Evolutionary conservation across 2,329 filamentous ascomycete species (phyloP).

Genomic region (Allantophomopsis cytisporea): DNA sequence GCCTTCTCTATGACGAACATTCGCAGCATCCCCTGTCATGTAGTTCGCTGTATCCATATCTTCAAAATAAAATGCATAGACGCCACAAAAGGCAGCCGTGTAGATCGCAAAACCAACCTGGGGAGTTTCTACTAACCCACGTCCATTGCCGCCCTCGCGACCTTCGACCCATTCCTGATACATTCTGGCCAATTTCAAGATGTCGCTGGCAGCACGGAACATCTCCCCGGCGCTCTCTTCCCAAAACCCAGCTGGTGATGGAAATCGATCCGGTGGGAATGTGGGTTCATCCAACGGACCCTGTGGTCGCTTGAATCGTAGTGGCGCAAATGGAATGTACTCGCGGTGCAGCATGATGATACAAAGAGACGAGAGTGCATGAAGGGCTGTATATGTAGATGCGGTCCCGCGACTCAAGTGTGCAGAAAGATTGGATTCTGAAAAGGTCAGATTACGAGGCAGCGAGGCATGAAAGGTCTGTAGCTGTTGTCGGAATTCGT

Average conservation of each 20-base stretch:
- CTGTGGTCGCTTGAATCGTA: slow-evolving; percentile 31
- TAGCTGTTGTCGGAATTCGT: slow-evolving; percentile 34
- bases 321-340: slow-evolving; percentile 52
- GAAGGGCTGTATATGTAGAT: slow-evolving; percentile 51
- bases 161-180: slow-evolving; percentile 32
- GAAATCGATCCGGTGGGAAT: slow-evolving; percentile 31
- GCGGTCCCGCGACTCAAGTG: slow-evolving; percentile 51
- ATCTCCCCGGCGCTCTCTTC: slow-evolving; percentile 44
- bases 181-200: slow-evolving; percentile 49
- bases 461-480: slow-evolving; percentile 37
- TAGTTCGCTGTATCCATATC: slow-evolving; percentile 49
- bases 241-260: slow-evolving; percentile 44
- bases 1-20: slow-evolving; percentile 1
- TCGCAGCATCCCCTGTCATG: slow-evolving; percentile 23
- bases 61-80: slow-evolving; percentile 55
- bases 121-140: slow-evolving; percentile 42
- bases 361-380: slow-evolving; percentile 51
- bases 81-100: slow-evolving; percentile 49
- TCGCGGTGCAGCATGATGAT: slow-evolving; percentile 56
- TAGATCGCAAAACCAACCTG: slow-evolving; percentile 55
- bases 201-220: slow-evolving; percentile 47
- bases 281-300: slow-evolving; percentile 46
- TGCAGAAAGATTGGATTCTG: slow-evolving; percentile 45
- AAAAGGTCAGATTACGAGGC: slow-evolving; percentile 39
- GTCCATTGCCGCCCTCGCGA: slow-evolving; percentile 29